These are phyloP conservation scores for Coemansia sp. DNA, from an alignment of 192 early-diverging fungal species.

Conservation along the genomic window DNA sequence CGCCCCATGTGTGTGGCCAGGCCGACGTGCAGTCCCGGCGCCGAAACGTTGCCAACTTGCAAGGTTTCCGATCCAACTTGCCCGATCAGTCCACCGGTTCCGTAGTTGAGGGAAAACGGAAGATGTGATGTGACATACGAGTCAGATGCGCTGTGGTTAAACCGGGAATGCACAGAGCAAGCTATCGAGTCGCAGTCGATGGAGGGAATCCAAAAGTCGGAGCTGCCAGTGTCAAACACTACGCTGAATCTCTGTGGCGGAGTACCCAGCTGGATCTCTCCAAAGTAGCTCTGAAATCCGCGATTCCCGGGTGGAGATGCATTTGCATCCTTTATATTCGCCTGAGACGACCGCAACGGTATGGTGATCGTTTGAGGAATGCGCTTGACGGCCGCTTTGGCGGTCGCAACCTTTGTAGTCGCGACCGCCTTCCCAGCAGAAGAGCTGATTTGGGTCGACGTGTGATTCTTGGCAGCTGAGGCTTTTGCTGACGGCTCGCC, in stretches of 20 bases:
- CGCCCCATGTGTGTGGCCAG: constrained; percentile 51
- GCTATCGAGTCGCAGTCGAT: constrained; percentile 50
- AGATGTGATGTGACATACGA: constrained; percentile 39
- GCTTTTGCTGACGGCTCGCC: not conserved
- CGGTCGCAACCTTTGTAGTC: not conserved
- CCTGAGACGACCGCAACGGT: constrained; percentile 34
- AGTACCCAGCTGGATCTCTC: constrained; percentile 51
- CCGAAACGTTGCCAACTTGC: constrained; percentile 41
- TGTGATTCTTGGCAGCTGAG: not conserved
- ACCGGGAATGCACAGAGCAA: constrained; percentile 50
- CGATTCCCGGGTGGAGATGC: constrained; percentile 34
- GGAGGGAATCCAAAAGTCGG: constrained; percentile 61
- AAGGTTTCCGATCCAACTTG: constrained; percentile 54
- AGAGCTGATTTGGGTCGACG: not conserved
- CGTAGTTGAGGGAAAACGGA: constrained; percentile 55
- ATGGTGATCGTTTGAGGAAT: constrained; percentile 22
- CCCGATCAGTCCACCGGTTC: constrained; percentile 55
- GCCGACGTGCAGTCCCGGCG: constrained; percentile 50
- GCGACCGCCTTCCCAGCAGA: not conserved
- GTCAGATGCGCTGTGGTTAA: constrained; percentile 45
- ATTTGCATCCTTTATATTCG: constrained; percentile 33
- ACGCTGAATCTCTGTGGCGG: constrained; percentile 58
- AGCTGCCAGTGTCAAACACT: constrained; percentile 62
- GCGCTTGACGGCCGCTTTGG: not conserved
- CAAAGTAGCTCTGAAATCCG: constrained; percentile 52